Evolutionary conservation across 2,329 filamentous ascomycete species (phyloP).

Genomic region (Aspergillus cejpii): DNA sequence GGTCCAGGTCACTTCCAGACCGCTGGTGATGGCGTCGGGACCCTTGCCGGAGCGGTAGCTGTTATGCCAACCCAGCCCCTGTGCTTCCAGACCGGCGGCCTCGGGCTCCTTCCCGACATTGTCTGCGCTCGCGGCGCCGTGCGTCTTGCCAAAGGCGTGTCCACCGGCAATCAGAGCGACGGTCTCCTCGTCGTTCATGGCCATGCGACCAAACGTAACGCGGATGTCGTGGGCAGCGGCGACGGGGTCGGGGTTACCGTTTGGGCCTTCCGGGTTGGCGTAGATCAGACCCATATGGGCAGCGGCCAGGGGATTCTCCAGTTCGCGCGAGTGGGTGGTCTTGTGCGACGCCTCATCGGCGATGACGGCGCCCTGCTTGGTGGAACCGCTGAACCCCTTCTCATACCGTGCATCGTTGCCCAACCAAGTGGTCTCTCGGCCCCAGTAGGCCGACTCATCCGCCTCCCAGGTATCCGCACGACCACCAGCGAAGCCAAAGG

Average conservation of each 20-base stretch:
- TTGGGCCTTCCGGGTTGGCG: conserved; percentile 72
- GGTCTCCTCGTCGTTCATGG: conserved; percentile 77
- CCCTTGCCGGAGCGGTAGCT: conserved; percentile 59
- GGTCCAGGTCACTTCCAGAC: conserved; percentile 74
- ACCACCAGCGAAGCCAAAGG: conserved; percentile 67
- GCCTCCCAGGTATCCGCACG: conserved; percentile 68
- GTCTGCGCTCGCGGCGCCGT: conserved; percentile 60
- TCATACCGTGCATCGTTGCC: conserved; percentile 66
- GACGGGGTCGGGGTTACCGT: conserved; percentile 62
- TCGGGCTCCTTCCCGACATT: conserved; percentile 64
- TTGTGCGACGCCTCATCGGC: conserved; percentile 7
- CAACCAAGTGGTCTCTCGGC: conserved; percentile 66
- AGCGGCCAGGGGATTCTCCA: conserved; percentile 62
- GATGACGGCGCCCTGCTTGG: conserved; percentile 22
- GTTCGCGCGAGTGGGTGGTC: conserved; percentile 54
- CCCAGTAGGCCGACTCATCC: conserved; percentile 72
- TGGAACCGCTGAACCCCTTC: conserved; percentile 18
- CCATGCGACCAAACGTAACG: conserved; percentile 69
- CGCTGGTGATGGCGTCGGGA: conserved; percentile 66
- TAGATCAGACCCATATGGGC: conserved; percentile 74
- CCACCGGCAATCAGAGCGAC: conserved; percentile 72
- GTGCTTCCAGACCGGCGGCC: conserved; percentile 56
- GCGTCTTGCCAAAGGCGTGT: conserved; percentile 74
- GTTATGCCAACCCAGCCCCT: conserved; percentile 69
- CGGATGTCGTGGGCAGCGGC: conserved; percentile 67